Evolutionary conservation across 208 protist species (phyloP).

Genomic region (Acanthamoeba quina): DNA sequence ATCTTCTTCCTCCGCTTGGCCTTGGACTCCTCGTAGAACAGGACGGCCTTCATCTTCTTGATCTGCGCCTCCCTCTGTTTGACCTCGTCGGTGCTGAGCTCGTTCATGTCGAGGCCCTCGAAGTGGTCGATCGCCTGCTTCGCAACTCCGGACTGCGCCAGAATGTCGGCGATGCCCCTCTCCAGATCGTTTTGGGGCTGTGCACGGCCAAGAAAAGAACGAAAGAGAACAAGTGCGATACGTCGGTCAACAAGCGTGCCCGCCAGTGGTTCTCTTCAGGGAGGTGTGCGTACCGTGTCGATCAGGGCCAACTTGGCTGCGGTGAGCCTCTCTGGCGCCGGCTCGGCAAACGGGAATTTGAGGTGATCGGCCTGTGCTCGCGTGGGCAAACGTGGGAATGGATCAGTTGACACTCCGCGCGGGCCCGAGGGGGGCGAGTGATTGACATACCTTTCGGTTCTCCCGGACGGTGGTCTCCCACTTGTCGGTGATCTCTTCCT

Average conservation of each 20-base stretch:
- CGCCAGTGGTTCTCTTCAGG: background rate
- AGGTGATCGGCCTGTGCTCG: conserved; percentile 27
- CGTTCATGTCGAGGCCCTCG: conserved; percentile 19
- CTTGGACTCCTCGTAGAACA: conserved; percentile 71
- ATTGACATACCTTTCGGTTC: conserved; percentile 61
- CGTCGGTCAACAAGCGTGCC: background rate
- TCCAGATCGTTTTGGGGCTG: conserved; percentile 50
- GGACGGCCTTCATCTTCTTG: conserved; percentile 69
- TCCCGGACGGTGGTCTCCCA: conserved; percentile 54
- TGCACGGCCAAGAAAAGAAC: background rate
- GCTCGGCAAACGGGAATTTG: conserved; percentile 39
- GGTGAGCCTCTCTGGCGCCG: background rate
- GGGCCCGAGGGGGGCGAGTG: background rate
- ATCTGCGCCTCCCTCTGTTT: conserved; percentile 47
- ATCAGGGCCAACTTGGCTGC: background rate
- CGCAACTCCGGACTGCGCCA: background rate
- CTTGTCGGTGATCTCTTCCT: conserved; percentile 53
- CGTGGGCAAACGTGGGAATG: background rate
- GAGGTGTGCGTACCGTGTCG: background rate
- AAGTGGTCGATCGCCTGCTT: conserved; percentile 44
- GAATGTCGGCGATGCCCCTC: conserved; percentile 65
- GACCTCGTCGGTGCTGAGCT: conserved; percentile 35
- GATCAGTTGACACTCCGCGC: background rate
- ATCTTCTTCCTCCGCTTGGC: conserved; percentile 75
- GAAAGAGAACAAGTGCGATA: background rate